phyloP scores from a whole-genome alignment of 495 filamentous ascomycete genomes.

The Parmelia sp. region DNA sequence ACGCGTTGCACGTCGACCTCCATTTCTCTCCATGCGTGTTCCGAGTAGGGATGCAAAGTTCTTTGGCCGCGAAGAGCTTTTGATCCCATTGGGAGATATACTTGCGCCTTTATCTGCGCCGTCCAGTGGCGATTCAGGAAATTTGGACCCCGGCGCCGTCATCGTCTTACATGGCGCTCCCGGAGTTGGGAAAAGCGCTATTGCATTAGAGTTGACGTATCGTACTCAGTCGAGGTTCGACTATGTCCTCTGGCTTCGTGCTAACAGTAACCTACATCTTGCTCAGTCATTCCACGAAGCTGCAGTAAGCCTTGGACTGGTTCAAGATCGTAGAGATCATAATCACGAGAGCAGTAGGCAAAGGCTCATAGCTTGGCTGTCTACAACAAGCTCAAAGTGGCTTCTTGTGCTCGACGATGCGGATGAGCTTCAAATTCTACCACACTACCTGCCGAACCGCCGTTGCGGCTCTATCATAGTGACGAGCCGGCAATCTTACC shows the following conservation, averaged over 20 bases:
- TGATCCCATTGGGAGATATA: not conserved
- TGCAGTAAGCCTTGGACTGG: not conserved
- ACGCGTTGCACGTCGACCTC: not conserved
- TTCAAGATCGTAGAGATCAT: not conserved
- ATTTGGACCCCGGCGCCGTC: not conserved
- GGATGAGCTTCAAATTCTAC: not conserved
- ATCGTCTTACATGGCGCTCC: not conserved
- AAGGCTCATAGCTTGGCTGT: not conserved
- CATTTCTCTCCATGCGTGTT: not conserved
- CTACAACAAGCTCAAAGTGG: not conserved
- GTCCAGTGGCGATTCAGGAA: not conserved
- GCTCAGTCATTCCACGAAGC: slow-evolving; percentile 1
- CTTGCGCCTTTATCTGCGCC: not conserved
- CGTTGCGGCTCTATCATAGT: not conserved
- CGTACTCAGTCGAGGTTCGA: not conserved
- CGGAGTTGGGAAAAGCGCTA: not conserved
- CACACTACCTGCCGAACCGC: not conserved
- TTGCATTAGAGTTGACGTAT: not conserved
- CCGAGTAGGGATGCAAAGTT: not conserved
- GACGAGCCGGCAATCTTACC: not conserved
- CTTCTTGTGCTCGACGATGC: not conserved
- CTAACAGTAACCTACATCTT: not conserved
- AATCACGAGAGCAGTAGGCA: not conserved
- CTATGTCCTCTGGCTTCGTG: not conserved
- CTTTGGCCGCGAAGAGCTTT: not conserved